Evolutionary conservation across 352 stramenopile genomes (phyloP).

Genomic region (Phytophthora foliorum): DNA sequence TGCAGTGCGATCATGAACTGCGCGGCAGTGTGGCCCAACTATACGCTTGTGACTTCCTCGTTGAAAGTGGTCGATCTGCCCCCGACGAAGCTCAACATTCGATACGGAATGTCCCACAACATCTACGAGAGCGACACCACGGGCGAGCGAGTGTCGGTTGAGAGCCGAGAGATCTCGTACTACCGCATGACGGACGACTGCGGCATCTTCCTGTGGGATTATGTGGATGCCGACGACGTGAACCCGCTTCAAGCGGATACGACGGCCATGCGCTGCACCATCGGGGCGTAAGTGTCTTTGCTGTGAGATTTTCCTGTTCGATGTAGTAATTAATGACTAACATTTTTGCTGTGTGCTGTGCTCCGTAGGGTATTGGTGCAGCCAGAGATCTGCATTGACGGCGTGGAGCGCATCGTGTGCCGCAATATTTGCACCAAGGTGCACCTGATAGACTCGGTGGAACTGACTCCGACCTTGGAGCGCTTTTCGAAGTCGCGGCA

Average conservation of each 20-base stretch:
- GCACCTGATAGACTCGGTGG: slow-evolving; percentile 27
- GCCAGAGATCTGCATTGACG: slow-evolving; percentile 53
- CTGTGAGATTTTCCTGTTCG: slow-evolving; percentile 22
- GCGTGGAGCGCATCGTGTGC: slow-evolving; percentile 63
- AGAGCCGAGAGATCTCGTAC: slow-evolving; percentile 42
- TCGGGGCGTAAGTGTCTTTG: slow-evolving; percentile 40
- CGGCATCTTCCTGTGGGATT: slow-evolving; percentile 47
- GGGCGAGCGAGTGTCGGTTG: slow-evolving; percentile 32
- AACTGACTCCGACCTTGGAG: slow-evolving; percentile 33
- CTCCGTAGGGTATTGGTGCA: slow-evolving; percentile 43
- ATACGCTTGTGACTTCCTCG: slow-evolving; percentile 33
- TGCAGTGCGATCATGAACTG: slow-evolving; percentile 39
- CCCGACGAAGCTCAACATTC: slow-evolving; percentile 35
- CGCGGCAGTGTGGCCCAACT: slow-evolving; percentile 37
- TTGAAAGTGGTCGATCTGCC: slow-evolving; percentile 24
- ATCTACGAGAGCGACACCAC: slow-evolving; percentile 36
- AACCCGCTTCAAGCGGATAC: slow-evolving; percentile 30
- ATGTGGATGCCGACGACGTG: slow-evolving; percentile 43
- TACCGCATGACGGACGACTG: slow-evolving; percentile 30
- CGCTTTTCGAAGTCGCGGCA: slow-evolving; percentile 49
- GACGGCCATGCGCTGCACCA: slow-evolving; percentile 31
- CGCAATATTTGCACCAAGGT: slow-evolving; percentile 72
- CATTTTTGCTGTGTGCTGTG: background rate
- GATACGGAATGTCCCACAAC: slow-evolving; percentile 35
- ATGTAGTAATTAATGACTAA: background rate